Conservation (phyloP, 129 eudicot genomes). For the Daucus carota region DH1_v3.0 NC_030381.2:35596001-35596500, state of each 20-base stretch:
- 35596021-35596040: background rate
- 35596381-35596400: background rate
- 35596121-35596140: background rate
- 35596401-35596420: slow-evolving; percentile 2
- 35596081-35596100: background rate
- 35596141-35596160: background rate
- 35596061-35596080: background rate
- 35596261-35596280: background rate
- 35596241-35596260: background rate
- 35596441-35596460: slow-evolving; percentile 70
- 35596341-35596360: slow-evolving; percentile 6
- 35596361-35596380: slow-evolving; percentile 14
- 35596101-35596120: background rate
- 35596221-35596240: background rate
- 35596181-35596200: background rate
- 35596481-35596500: slow-evolving; percentile 96
- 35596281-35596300: background rate
- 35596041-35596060: background rate
- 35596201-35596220: background rate
- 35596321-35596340: slow-evolving; percentile 36
- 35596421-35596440: slow-evolving; percentile 65
- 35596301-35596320: background rate
- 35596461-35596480: slow-evolving; percentile 89
- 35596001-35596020: background rate
- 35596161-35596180: background rate